These are phyloP conservation scores for Micromonas commoda DNA, from an alignment of 139 green algal species.

Conservation along the genomic window DNA sequence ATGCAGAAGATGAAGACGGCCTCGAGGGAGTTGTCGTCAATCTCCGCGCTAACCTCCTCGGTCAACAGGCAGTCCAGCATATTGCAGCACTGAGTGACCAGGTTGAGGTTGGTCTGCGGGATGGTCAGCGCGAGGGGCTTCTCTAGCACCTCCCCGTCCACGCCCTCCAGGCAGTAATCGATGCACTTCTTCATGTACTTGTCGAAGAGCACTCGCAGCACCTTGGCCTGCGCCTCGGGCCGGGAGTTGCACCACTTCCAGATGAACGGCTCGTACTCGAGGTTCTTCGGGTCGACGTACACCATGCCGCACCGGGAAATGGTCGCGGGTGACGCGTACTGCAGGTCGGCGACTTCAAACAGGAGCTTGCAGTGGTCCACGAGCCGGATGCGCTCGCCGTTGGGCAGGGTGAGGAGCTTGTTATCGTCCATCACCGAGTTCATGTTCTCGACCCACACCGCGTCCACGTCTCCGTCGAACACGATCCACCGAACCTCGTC, in stretches of 20 bases:
- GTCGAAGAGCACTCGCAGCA: conserved; percentile 60
- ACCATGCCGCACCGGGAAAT: conserved; percentile 80
- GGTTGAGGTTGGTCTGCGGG: conserved; percentile 72
- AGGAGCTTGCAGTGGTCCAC: conserved; percentile 70
- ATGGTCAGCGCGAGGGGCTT: conserved; percentile 54
- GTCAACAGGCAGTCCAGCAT: conserved; percentile 59
- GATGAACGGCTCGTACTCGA: conserved; percentile 72
- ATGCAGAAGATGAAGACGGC: conserved; percentile 66
- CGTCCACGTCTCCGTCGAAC: conserved; percentile 78
- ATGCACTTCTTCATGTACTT: conserved; percentile 62
- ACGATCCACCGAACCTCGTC: conserved; percentile 61
- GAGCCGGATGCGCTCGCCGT: conserved; percentile 74
- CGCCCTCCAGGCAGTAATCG: conserved; percentile 66
- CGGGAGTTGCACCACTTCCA: conserved; percentile 58
- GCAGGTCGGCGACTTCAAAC: conserved; percentile 66
- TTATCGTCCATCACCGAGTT: conserved; percentile 87
- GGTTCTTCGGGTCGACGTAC: conserved; percentile 78
- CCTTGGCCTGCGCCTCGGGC: conserved; percentile 40
- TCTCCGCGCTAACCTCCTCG: conserved; percentile 28
- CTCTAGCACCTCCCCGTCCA: conserved; percentile 65
- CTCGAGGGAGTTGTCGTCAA: conserved; percentile 59
- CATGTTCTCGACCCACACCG: conserved; percentile 87
- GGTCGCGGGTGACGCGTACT: conserved; percentile 66
- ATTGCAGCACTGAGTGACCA: conserved; percentile 66
- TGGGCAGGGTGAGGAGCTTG: conserved; percentile 75